These are phyloP conservation scores for Candida boleticola DNA, from an alignment of 805 yeast genomes.

Conservation along the genomic window DNA sequence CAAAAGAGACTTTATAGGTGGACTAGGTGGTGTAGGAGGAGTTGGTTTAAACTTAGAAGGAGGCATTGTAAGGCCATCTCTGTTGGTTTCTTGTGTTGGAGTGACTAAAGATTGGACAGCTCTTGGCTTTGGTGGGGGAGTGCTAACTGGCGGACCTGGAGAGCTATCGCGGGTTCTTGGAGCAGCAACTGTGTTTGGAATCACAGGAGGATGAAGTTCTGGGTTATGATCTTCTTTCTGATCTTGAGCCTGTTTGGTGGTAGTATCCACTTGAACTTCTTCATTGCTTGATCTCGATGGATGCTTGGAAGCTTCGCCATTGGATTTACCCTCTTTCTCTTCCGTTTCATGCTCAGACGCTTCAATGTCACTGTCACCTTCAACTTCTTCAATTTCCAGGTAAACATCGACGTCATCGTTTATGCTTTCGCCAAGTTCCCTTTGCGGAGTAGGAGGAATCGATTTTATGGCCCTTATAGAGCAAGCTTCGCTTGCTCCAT, in stretches of 20 bases:
- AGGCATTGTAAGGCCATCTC: background rate
- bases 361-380: background rate
- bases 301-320: background rate
- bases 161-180: background rate
- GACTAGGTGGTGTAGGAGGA: constrained; percentile 1
- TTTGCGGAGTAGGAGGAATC: background rate
- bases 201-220: too few relatives aligned
- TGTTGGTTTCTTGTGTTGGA: background rate
- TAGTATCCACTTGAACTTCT: too few relatives aligned
- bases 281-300: too few relatives aligned
- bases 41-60: constrained; percentile 2
- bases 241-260: too few relatives aligned
- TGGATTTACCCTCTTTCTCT: background rate
- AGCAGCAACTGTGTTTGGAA: too few relatives aligned
- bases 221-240: too few relatives aligned
- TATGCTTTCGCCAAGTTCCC: background rate
- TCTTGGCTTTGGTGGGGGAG: background rate
- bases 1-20: background rate
- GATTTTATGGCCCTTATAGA: background rate
- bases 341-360: background rate
- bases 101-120: background rate
- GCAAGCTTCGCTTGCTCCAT: background rate
- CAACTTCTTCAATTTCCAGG: background rate
- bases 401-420: background rate
- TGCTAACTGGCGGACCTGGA: background rate